These are phyloP conservation scores for Cyathus striatus DNA, from an alignment of 768 basidiomycete species.

Conservation along the genomic window DNA sequence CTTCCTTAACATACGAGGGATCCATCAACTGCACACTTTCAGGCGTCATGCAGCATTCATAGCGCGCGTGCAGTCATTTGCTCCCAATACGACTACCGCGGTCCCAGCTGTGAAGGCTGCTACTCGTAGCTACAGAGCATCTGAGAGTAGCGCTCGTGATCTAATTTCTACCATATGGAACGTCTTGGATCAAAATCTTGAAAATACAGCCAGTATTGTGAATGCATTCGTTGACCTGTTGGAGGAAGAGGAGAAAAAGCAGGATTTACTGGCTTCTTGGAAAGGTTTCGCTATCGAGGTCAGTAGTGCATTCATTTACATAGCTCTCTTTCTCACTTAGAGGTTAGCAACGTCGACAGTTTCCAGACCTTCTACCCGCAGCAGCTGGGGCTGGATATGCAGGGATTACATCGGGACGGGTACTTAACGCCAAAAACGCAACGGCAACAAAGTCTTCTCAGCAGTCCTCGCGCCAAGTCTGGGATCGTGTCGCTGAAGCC, in stretches of 20 bases:
- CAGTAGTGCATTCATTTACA: conserved; percentile 5
- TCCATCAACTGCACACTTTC: conserved; percentile 3
- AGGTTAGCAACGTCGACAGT: conserved; percentile 84
- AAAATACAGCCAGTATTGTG: conserved; percentile 70
- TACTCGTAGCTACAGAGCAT: conserved; percentile 69
- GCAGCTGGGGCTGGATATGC: conserved; percentile 65
- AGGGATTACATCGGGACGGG: conserved; percentile 75
- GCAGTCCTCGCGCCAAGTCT: conserved; percentile 62
- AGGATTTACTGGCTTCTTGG: conserved; percentile 71
- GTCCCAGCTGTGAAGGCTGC: conserved; percentile 66
- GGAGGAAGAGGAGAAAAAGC: conserved; percentile 82
- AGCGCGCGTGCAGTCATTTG: conserved; percentile 52
- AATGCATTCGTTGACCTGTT: conserved; percentile 72
- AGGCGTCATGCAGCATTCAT: conserved; percentile 70
- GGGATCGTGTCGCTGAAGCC: conserved; percentile 84
- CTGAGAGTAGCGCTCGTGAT: conserved; percentile 79
- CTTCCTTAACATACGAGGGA: neutral
- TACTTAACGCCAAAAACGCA: conserved; percentile 78
- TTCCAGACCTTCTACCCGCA: conserved; percentile 69
- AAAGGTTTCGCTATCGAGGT: conserved; percentile 84
- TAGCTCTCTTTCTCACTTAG: conserved; percentile 3
- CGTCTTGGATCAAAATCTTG: conserved; percentile 43
- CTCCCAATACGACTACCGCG: conserved; percentile 53
- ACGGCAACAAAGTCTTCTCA: conserved; percentile 55
- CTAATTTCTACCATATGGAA: conserved; percentile 89